Conservation (phyloP, 768 basidiomycete species). For the Rhizopogon salebrosus region DNA sequence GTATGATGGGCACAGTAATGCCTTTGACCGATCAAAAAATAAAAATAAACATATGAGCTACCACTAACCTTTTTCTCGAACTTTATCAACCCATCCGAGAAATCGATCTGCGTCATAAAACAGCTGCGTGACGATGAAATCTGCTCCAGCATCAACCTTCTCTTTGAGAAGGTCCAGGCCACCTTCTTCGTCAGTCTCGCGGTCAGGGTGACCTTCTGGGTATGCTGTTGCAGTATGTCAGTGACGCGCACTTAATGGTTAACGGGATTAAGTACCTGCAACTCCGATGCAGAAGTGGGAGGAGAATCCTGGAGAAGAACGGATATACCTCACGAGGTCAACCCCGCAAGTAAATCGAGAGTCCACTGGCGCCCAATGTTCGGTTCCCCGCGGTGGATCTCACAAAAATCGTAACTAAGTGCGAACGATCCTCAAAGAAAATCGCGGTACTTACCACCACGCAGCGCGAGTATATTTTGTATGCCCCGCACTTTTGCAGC, state of each 20-base stretch:
- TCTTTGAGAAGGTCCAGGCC: constrained; percentile 69
- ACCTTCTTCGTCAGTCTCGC: constrained; percentile 47
- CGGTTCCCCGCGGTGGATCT: constrained; percentile 94
- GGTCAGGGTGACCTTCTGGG: constrained; percentile 82
- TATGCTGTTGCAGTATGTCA: constrained; percentile 54
- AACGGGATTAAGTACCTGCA: constrained; percentile 52
- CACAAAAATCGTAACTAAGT: not conserved
- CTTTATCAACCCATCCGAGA: constrained; percentile 68
- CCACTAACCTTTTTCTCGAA: constrained; percentile 63
- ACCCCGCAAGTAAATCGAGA: constrained; percentile 76
- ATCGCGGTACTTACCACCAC: constrained; percentile 61
- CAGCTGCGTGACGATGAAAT: constrained; percentile 93
- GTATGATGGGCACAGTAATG: constrained; percentile 85
- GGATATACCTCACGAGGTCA: constrained; percentile 91
- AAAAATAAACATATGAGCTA: not conserved
- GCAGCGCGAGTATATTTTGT: constrained; percentile 84
- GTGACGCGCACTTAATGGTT: not conserved
- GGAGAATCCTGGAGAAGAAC: constrained; percentile 68
- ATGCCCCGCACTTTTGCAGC: constrained; percentile 78
- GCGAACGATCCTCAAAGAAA: not conserved
- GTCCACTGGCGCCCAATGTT: constrained; percentile 87
- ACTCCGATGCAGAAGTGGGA: constrained; percentile 92
- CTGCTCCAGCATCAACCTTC: constrained; percentile 92
- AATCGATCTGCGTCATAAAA: constrained; percentile 96
- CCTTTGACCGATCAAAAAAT: constrained; percentile 42